Base-by-base conservation (phyloP, 2,329 filamentous ascomycete species). In the Paraphoma sp. region DNA sequence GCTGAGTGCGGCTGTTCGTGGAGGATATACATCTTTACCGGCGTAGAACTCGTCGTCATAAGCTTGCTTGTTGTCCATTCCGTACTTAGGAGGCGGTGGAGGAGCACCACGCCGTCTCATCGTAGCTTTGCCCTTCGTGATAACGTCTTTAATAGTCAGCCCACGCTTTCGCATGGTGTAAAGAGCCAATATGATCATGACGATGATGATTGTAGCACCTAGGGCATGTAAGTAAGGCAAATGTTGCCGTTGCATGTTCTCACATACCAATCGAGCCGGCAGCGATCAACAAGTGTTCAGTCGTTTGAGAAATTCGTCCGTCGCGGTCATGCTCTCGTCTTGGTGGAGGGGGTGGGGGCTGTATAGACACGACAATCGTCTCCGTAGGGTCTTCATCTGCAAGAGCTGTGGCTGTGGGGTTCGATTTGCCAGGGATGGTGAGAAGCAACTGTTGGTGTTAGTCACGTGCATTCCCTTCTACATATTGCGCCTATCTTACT, bases 261-360 rank as follows among this genome's bases (percentile, higher is more conserved):
- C 64, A 14, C 33, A 14, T 63, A 74, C 75, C 75, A 53, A 78
- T 77, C n/a, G 76, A 77, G 8, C 75, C 76, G 54, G 75, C 75
- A 50, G 76, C 76, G 29, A 78, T 78, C 30, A 78, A 70, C 56
- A 76, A 53, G 51, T 78, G 76, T 51, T 76, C 67, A n/a, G 75
- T 77, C 7, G 71, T 70, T 40, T 73, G 66, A 7, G 75, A 77
- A 31, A 78, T 68, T 23, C 62, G 56, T 41, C 60, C 61, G n/a
- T 60, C 55, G 31, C 60, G 61, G 33, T 56, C 62, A 33, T 56
- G 48, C 28, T 50, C 56, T 48, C 60, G 55, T 28, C 45, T 56
- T 16, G 57, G 56, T 33, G 61, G 62, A 30, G 65, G 63, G 29
- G 68, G 33, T 36, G 33, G 33, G 10, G 33, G 64, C 14, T 63